Percentiles rank a stretch among this genome's conserved stretches.
phyloP scores from a whole-genome alignment of 2,329 filamentous ascomycete genomes.

The Tolypocladium inflatum region DNA sequence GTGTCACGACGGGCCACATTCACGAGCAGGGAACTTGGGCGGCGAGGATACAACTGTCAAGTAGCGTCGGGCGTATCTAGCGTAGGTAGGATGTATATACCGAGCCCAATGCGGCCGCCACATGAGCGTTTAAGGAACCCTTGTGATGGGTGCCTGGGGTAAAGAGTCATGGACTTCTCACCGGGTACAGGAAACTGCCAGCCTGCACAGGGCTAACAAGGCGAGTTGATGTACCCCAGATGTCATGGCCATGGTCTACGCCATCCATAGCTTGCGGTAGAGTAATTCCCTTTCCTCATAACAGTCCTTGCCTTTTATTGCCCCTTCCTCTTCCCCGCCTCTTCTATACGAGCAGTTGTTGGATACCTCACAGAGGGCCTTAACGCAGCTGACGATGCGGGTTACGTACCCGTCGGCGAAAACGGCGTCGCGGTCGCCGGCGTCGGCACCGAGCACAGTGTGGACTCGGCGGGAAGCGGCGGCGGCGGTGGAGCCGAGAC shows the following conservation, averaged over 20 bases:
- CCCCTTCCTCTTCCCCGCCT: not conserved
- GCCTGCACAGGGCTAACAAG: no score
- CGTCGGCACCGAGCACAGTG: not conserved
- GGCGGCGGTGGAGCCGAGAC: not conserved
- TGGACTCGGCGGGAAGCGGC: not conserved
- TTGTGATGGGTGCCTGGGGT: not conserved
- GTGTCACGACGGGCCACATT: not conserved
- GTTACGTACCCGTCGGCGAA: not conserved
- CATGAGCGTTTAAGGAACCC: not conserved
- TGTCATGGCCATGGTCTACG: no score
- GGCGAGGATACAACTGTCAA: not conserved
- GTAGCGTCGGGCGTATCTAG: not conserved
- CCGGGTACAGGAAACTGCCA: no score
- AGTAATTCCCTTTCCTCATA: no score
- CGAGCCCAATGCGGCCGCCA: not conserved
- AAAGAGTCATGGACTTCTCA: not conserved
- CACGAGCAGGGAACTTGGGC: not conserved
- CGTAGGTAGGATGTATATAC: not conserved
- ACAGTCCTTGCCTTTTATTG: no score
- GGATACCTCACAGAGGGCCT: not conserved
- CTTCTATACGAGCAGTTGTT: not conserved
- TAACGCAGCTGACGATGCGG: not conserved
- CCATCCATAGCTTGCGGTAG: no score
- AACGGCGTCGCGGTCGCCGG: not conserved
- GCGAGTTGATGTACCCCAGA: no score